phyloP scores from a whole-genome alignment of 163 green algal genomes.

The Coccomyxa subellipsoidea region DNA sequence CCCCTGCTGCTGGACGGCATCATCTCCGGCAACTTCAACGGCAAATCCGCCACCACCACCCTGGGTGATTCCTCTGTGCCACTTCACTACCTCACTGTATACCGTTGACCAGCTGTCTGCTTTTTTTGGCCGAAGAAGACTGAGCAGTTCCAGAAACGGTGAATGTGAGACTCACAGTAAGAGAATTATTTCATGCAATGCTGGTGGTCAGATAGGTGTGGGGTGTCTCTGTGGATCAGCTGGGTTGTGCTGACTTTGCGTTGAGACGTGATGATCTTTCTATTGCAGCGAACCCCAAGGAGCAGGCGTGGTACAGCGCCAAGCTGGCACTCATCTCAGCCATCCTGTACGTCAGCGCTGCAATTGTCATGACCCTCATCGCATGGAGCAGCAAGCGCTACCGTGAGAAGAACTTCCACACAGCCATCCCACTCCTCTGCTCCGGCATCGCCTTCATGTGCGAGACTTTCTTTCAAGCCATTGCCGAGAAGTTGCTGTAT shows the following conservation, averaged over 20 bases:
- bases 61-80: background rate
- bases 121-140: no score
- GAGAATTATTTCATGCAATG: no score
- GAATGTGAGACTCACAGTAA: no score
- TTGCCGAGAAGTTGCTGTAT: background rate
- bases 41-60: background rate
- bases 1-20: constrained; percentile 8
- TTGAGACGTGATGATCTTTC: background rate
- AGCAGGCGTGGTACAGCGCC: constrained; percentile 6
- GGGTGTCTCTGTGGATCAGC: no score
- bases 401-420: constrained; percentile 2
- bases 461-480: background rate
- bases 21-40: background rate
- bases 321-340: constrained; percentile 10
- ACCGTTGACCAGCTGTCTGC: no score
- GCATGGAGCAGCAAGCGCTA: background rate
- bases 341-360: background rate
- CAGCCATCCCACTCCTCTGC: background rate
- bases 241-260: no score
- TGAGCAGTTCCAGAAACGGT: no score
- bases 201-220: no score
- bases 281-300: background rate
- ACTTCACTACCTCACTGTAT: background rate
- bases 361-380: constrained; percentile 5
- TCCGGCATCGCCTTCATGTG: constrained; percentile 11